Percentiles rank a stretch among this genome's conserved stretches.
Evolutionary conservation across 176 grass and related monocot genomes (phyloP).

Genomic region (Paspalum notatum): DNA sequence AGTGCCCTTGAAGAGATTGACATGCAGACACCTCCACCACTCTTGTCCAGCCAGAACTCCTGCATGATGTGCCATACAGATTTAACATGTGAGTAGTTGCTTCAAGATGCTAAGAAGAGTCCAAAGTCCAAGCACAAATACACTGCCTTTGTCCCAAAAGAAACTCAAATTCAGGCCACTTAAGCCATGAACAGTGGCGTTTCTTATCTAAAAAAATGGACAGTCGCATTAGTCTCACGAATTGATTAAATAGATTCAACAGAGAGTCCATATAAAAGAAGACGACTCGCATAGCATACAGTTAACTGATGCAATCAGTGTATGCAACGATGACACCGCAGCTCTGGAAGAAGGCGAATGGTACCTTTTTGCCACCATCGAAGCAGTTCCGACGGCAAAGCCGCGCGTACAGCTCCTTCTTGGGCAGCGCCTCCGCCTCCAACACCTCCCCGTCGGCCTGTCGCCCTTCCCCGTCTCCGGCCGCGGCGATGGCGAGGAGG

Average conservation of each 20-base stretch:
- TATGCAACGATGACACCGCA: neutral
- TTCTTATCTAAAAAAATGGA: too few relatives aligned
- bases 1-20: slow-evolving; percentile 79
- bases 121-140: neutral
- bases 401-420: slow-evolving; percentile 81
- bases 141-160: neutral
- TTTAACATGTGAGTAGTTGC: neutral
- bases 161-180: neutral
- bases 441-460: neutral
- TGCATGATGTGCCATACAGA: slow-evolving; percentile 44
- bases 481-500: slow-evolving; percentile 53
- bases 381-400: slow-evolving; percentile 72
- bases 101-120: neutral
- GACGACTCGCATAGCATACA: neutral
- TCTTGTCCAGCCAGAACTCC: slow-evolving; percentile 97
- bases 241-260: too few relatives aligned
- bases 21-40: slow-evolving; percentile 68
- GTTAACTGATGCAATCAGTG: neutral
- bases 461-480: slow-evolving; percentile 9
- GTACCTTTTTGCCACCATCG: slow-evolving; percentile 73
- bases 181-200: too few relatives aligned
- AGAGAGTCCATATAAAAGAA: neutral
- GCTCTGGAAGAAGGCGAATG: neutral
- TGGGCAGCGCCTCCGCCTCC: slow-evolving; percentile 48
- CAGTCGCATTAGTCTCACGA: too few relatives aligned